phyloP scores from a whole-genome alignment of 2,329 filamentous ascomycete species.

The Diaporthe ilicicola region DNA sequence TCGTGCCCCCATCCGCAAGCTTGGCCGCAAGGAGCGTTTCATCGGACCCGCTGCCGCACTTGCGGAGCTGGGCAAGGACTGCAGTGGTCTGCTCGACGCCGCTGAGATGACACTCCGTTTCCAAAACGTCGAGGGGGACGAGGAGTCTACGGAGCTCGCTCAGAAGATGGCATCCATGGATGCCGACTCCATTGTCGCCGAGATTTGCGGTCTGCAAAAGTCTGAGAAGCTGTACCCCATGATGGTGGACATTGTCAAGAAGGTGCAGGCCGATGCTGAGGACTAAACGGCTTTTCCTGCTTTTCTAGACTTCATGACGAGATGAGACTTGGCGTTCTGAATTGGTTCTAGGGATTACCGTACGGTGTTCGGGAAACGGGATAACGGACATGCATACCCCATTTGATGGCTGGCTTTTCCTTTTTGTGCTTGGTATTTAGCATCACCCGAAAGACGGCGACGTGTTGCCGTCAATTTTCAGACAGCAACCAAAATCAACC shows the following conservation, averaged over 20 bases:
- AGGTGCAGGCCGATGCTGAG: constrained; percentile 74
- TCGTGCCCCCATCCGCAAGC: constrained; percentile 91
- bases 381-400: constrained; percentile 32
- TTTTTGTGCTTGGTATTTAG: constrained; percentile 1
- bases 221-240: constrained; percentile 80
- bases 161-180: constrained; percentile 79
- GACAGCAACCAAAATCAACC: constrained; percentile 6
- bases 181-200: constrained; percentile 74
- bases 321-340: constrained; percentile 27
- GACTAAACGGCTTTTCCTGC: constrained; percentile 34
- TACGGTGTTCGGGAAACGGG: constrained; percentile 30
- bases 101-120: constrained; percentile 94
- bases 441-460: constrained; percentile 5
- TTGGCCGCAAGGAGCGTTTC: constrained; percentile 95
- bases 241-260: constrained; percentile 81
- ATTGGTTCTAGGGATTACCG: constrained; percentile 11
- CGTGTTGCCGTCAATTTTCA: neutral
- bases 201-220: constrained; percentile 83
- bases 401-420: constrained; percentile 16
- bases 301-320: constrained; percentile 26
- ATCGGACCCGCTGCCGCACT: constrained; percentile 90
- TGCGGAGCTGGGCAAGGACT: constrained; percentile 79
- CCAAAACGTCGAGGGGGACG: constrained; percentile 91
- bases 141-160: constrained; percentile 86
- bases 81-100: constrained; percentile 78